Evolutionary conservation across 2,329 filamentous ascomycete species (phyloP).

Genomic region (Pseudogymnoascus sp.): DNA sequence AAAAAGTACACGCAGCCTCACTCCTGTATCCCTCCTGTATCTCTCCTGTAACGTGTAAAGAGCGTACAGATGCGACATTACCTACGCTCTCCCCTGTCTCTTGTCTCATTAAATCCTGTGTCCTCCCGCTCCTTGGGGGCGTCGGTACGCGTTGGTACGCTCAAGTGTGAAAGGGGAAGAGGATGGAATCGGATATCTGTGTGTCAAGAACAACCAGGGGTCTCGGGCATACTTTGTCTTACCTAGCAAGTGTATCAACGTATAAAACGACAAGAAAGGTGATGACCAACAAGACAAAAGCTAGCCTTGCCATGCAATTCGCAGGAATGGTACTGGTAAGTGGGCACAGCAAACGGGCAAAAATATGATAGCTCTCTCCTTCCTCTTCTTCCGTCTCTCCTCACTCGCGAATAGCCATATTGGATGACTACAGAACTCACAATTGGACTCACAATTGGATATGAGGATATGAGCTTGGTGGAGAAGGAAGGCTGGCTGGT

Average conservation of each 20-base stretch:
- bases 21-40: not conserved
- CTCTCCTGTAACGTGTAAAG: not conserved
- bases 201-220: conserved; percentile 6
- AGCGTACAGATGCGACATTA: not conserved
- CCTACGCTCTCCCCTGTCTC: not conserved
- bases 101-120: not conserved
- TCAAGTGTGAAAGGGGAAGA: not conserved
- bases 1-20: not conserved
- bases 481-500: not conserved
- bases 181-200: not conserved
- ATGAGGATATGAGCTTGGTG: not conserved
- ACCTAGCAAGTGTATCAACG: not conserved
- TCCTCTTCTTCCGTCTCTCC: not conserved
- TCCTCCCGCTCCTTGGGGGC: not conserved
- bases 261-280: not conserved
- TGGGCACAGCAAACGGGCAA: not conserved
- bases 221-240: not conserved
- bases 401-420: not conserved
- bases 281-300: not conserved
- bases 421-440: not conserved
- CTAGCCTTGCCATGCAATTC: not conserved
- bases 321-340: not conserved
- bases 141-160: not conserved
- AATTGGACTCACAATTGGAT: not conserved
- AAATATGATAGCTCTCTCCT: not conserved